Conservation (phyloP, 257 asterid genomes). For the Cynanchum wilfordii region DNA sequence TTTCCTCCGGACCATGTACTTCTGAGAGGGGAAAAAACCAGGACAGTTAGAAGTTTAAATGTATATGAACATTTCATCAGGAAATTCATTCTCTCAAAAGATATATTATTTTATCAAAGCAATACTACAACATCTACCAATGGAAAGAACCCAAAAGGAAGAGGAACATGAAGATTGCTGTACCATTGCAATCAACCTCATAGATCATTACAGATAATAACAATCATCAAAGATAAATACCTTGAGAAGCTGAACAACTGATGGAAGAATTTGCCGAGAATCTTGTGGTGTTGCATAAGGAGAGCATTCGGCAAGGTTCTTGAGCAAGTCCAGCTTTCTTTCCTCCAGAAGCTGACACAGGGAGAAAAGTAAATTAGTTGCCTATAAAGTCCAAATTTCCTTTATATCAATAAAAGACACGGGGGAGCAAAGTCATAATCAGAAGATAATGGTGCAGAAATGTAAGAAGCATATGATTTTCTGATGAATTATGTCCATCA, state of each 20-base stretch:
- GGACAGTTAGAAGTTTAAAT: neutral
- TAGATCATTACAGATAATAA: neutral
- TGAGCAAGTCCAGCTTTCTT: slow-evolving; percentile 68
- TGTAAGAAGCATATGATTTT: neutral
- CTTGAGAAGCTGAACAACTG: slow-evolving; percentile 84
- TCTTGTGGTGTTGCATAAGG: slow-evolving; percentile 76
- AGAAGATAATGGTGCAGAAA: neutral
- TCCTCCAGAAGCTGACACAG: slow-evolving; percentile 76
- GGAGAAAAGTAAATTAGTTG: slow-evolving; percentile 6
- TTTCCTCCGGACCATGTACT: slow-evolving; percentile 81
- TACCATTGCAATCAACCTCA: neutral
- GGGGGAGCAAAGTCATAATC: neutral
- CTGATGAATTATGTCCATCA: neutral
- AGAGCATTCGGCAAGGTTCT: slow-evolving; percentile 85
- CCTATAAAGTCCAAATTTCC: slow-evolving; percentile 1
- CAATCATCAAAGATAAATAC: slow-evolving; percentile 28
- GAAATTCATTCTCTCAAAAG: neutral
- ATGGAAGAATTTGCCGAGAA: slow-evolving; percentile 80
- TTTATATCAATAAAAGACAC: neutral
- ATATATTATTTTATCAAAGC: neutral
- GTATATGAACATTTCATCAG: neutral
- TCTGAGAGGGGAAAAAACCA: slow-evolving; percentile 41
- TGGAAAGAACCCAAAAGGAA: neutral
- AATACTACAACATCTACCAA: neutral
- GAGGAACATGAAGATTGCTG: slow-evolving; percentile 4